Evolutionary conservation across 805 yeast genomes (phyloP).

Genomic region (Yarrowia keelungensis): DNA sequence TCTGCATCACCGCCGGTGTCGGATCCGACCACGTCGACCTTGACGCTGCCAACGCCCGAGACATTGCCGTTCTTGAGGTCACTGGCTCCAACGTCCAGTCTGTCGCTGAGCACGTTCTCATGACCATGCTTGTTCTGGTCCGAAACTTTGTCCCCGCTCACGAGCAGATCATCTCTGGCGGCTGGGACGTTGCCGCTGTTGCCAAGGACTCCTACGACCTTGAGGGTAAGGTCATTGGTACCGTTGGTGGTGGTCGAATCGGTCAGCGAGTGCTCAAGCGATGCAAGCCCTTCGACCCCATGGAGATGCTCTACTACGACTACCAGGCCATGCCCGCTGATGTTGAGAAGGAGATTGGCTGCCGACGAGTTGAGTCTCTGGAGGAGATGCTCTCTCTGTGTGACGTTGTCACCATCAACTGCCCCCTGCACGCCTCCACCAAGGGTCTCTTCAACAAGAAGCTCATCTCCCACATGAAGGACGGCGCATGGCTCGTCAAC

Average conservation of each 20-base stretch:
- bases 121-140: slow-evolving; percentile 22
- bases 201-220: slow-evolving; percentile 21
- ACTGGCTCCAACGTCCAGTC: slow-evolving; percentile 24
- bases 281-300: slow-evolving; percentile 9
- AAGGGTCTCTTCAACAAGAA: slow-evolving; percentile 20
- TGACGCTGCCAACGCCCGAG: slow-evolving; percentile 13
- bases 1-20: slow-evolving; percentile 18
- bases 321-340: slow-evolving; percentile 8
- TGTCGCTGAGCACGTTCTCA: slow-evolving; percentile 14
- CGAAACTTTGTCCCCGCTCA: slow-evolving; percentile 14
- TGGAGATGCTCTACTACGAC: slow-evolving; percentile 26
- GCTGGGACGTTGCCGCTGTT: slow-evolving; percentile 21
- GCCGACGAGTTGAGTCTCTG: slow-evolving; percentile 14
- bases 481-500: slow-evolving; percentile 16
- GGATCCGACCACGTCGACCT: slow-evolving; percentile 20
- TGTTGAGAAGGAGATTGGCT: slow-evolving; percentile 8
- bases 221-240: slow-evolving; percentile 19
- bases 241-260: slow-evolving; percentile 18
- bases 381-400: slow-evolving; percentile 16
- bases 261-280: slow-evolving; percentile 21
- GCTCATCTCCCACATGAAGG: slow-evolving; percentile 12
- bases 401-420: slow-evolving; percentile 16
- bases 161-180: slow-evolving; percentile 21
- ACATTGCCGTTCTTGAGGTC: slow-evolving; percentile 14
- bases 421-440: slow-evolving; percentile 6